Base-by-base conservation (phyloP, 345 rosid genomes). In the Isatis tinctoria region DNA sequence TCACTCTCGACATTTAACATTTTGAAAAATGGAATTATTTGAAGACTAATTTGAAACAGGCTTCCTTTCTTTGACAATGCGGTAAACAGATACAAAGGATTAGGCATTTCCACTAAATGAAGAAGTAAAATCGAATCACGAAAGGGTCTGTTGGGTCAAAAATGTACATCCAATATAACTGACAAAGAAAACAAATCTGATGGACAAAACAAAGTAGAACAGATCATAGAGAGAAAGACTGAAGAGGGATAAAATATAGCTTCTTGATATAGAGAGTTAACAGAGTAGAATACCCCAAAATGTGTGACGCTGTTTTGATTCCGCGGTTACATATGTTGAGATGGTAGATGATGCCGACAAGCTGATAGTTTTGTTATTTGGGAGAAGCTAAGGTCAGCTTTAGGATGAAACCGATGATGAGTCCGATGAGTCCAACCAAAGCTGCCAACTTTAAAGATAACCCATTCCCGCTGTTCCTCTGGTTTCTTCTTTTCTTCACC, bases 401-500 rank as follows among this genome's bases (percentile, higher is more conserved):
- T 86, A 91, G 76, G 76, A 91, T 83, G 73, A 88, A 85, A 30
- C 98, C 97, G 20, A 81, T 83, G 87, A 86, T 71, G 63, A 94
- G 83, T 35, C 98, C 97, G 6, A 91, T 83, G 37, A 91, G 83
- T 60, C 90, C 97, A 71, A 94, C 96, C 40, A 89, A 47, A 14
- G 83, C 84, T 13, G 97, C 96, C 41, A 91, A 88, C 61, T 76
- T 86, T 45, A 91, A 43, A 40, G 98, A 89, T 80, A 93, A 84
- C 59, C 93, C 94, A 52, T 60, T 75, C 0, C 67, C 51, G 41
- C 74, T 79, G 14, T 69, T 78, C 81, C 86, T 88, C 59, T 78
- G 82, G 54, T 79, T 82, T 80, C 83, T 86, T 76, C 87, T 79
- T 80, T 85, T 89, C 85, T 81, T 91, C 85, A 86, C 68, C 85